phyloP scores from a whole-genome alignment of 2,329 filamentous ascomycete species.

The Alternaria triticimaculans region DNA sequence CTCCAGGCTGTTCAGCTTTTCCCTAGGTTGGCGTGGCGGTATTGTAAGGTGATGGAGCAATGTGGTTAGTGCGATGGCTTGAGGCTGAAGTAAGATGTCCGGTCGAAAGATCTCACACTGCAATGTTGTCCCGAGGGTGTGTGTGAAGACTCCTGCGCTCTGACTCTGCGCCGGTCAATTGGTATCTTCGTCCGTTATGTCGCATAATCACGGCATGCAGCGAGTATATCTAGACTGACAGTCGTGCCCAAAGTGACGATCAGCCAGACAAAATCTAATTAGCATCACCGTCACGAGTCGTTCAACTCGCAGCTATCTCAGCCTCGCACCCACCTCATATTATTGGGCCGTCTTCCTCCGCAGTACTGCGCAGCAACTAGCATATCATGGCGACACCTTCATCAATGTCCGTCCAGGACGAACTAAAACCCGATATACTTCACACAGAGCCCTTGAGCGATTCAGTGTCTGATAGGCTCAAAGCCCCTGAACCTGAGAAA shows the following conservation, averaged over 20 bases:
- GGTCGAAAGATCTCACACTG: background rate
- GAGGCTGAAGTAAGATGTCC: background rate
- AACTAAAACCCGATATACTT: conserved; percentile 11
- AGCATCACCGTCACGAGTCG: background rate
- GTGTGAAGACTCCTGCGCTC: background rate
- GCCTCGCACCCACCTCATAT: background rate
- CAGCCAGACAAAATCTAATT: background rate
- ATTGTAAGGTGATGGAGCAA: background rate
- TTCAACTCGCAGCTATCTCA: background rate
- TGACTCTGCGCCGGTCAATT: background rate
- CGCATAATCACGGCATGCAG: background rate
- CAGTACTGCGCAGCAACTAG: background rate
- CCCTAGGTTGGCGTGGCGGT: background rate
- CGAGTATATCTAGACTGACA: background rate
- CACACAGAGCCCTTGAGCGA: conserved; percentile 8
- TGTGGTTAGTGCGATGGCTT: background rate
- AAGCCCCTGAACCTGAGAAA: conserved; percentile 16
- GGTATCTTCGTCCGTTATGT: background rate
- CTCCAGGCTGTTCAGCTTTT: too few relatives aligned
- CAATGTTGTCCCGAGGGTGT: conserved; percentile 1
- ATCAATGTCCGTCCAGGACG: conserved; percentile 15
- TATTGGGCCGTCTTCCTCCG: background rate
- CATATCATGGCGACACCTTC: conserved; percentile 16
- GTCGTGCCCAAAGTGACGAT: background rate
- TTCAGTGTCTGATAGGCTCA: conserved; percentile 14